A percentile compares a stretch with the other conserved stretches of the same genome.
Evolutionary conservation across 225 moss, liverwort and hornwort genomes (phyloP).

Genomic region (Lunularia cruciata): DNA sequence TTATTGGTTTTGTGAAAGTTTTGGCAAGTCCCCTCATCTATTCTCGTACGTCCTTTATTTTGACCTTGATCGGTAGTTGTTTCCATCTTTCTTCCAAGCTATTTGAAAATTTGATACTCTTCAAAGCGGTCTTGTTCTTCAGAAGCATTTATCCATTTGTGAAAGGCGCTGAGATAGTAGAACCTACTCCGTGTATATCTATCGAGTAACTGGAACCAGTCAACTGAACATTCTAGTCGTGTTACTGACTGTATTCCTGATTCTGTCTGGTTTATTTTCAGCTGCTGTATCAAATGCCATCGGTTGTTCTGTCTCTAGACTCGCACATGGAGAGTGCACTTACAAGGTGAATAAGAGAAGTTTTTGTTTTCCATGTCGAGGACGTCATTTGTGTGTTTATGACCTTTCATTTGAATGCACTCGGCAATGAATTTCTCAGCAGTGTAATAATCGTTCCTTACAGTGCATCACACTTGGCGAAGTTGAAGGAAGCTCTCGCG

Average conservation of each 20-base stretch:
- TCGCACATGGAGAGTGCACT: slow-evolving; percentile 17
- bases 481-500: slow-evolving; percentile 14
- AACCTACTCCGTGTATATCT: no score
- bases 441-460: neutral
- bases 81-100: neutral
- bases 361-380: neutral
- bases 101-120: neutral
- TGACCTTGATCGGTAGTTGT: no score
- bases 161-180: no score
- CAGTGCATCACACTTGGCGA: slow-evolving; percentile 19
- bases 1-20: no score
- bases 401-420: neutral
- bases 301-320: slow-evolving; percentile 9
- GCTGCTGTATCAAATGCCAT: slow-evolving; percentile 24
- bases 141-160: no score
- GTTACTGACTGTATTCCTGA: neutral
- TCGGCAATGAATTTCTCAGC: no score
- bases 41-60: no score
- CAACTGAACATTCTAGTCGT: no score
- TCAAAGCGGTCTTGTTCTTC: neutral
- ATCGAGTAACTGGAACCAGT: no score
- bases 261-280: neutral
- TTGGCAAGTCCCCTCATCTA: no score
- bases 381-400: neutral
- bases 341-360: neutral